Conservation (phyloP, 2,329 filamentous ascomycete genomes). For the Tolypocladium nubicola region DNA sequence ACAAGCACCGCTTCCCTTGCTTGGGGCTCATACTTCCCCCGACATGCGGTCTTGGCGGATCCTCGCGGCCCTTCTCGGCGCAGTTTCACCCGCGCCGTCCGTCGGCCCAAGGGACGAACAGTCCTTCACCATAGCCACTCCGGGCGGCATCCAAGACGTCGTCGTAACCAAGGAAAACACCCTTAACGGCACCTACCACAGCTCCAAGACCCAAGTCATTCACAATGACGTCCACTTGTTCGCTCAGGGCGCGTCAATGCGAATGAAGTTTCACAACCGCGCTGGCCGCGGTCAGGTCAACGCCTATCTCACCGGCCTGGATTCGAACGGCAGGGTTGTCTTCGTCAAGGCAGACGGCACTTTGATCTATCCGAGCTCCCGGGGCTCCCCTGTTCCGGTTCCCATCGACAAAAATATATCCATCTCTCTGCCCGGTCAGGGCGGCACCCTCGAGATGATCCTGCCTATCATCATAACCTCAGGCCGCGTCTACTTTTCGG, state of each 20-base stretch:
- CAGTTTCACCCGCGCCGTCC: slow-evolving; percentile 7
- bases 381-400: slow-evolving; percentile 21
- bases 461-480: slow-evolving; percentile 29
- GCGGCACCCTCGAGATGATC: slow-evolving; percentile 25
- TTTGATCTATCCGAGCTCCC: slow-evolving; percentile 30
- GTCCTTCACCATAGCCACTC: slow-evolving; percentile 18
- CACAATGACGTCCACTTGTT: not conserved
- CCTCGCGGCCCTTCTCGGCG: slow-evolving; percentile 9
- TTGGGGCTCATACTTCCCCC: no score
- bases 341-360: slow-evolving; percentile 30
- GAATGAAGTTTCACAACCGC: slow-evolving; percentile 31
- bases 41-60: not conserved
- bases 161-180: slow-evolving; percentile 26
- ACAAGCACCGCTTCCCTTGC: no score
- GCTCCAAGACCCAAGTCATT: slow-evolving; percentile 3
- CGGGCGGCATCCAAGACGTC: slow-evolving; percentile 20
- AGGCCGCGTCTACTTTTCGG: slow-evolving; percentile 34
- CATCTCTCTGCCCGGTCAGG: slow-evolving; percentile 28
- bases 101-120: not conserved
- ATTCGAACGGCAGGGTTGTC: slow-evolving; percentile 26
- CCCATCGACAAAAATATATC: slow-evolving; percentile 27
- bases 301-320: slow-evolving; percentile 35
- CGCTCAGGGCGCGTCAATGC: no score
- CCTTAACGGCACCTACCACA: slow-evolving; percentile 24
- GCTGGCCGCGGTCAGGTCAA: slow-evolving; percentile 25